Conservation (phyloP, 129 eudicot species). For the Helianthus annuus region DNA sequence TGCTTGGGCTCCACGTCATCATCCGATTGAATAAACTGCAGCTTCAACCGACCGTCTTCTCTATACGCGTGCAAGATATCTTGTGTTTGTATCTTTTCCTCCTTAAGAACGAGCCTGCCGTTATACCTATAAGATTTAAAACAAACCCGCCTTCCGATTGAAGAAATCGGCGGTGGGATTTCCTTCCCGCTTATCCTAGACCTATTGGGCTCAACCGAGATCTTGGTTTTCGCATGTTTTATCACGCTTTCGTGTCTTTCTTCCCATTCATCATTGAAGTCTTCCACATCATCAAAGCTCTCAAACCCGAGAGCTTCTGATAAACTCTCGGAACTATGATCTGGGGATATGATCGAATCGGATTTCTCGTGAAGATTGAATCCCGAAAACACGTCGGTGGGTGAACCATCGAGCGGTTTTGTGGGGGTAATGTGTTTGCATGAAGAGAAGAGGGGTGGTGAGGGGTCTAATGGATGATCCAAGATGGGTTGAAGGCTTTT, state of each 20-base stretch:
- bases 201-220: constrained; percentile 24
- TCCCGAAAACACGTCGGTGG: constrained; percentile 39
- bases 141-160: constrained; percentile 69
- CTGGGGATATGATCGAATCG: constrained; percentile 22
- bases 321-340: constrained; percentile 55
- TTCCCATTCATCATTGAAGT: constrained; percentile 29
- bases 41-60: constrained; percentile 79
- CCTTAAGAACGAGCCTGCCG: constrained; percentile 79
- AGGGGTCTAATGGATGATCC: constrained; percentile 49
- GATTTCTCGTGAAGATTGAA: constrained; percentile 47
- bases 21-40: constrained; percentile 58
- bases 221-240: constrained; percentile 20
- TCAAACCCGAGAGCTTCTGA: constrained; percentile 79
- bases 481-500: constrained; percentile 73
- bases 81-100: constrained; percentile 57
- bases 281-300: constrained; percentile 60
- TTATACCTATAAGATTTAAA: constrained; percentile 61
- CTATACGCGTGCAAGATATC: constrained; percentile 69
- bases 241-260: constrained; percentile 4
- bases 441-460: constrained; percentile 50
- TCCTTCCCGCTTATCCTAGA: constrained; percentile 40
- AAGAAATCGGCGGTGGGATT: constrained; percentile 87
- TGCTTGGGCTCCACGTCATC: constrained; percentile 50
- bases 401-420: constrained; percentile 25
- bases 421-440: constrained; percentile 46